phyloP scores from a whole-genome alignment of 2,329 filamentous ascomycete species.

The Fusarium compactum region DNA sequence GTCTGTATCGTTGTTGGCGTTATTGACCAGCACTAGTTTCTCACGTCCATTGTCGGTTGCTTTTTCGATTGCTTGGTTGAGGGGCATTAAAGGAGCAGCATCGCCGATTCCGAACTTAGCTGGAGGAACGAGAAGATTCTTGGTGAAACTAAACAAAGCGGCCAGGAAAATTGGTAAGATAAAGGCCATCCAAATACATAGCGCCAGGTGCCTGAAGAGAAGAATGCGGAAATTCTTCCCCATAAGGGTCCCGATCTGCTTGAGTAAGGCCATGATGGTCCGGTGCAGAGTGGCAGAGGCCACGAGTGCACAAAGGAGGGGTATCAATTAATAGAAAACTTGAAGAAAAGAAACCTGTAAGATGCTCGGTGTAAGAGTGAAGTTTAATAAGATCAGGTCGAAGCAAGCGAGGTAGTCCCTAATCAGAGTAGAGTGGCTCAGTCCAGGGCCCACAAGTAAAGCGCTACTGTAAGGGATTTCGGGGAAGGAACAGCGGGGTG shows the following conservation, averaged over 20 bases:
- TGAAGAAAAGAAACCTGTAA: not conserved
- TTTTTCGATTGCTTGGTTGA: conserved; percentile 71
- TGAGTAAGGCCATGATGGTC: conserved; percentile 62
- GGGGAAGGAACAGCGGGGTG: conserved; percentile 8
- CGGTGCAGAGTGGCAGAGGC: conserved; percentile 8
- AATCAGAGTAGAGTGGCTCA: conserved; percentile 6
- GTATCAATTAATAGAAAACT: not conserved
- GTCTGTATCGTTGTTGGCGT: conserved; percentile 74
- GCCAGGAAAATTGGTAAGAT: conserved; percentile 70
- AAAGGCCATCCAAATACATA: conserved; percentile 68
- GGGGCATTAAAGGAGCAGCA: conserved; percentile 69
- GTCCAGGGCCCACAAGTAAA: not conserved
- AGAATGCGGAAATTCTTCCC: conserved; percentile 72
- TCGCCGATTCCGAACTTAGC: conserved; percentile 79
- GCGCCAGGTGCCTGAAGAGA: conserved; percentile 63
- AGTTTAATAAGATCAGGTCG: not conserved
- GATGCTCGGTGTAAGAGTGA: conserved; percentile 1
- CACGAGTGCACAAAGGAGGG: conserved; percentile 10
- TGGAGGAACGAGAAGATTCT: conserved; percentile 85
- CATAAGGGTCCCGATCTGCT: conserved; percentile 71
- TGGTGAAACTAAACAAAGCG: conserved; percentile 75
- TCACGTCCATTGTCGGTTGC: conserved; percentile 69
- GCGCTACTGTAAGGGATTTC: not conserved
- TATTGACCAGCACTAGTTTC: conserved; percentile 84
- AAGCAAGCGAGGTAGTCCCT: not conserved